Base-by-base conservation (phyloP, 2,329 filamentous ascomycete species). In the Zelopaecilomyces penicillatus region DNA sequence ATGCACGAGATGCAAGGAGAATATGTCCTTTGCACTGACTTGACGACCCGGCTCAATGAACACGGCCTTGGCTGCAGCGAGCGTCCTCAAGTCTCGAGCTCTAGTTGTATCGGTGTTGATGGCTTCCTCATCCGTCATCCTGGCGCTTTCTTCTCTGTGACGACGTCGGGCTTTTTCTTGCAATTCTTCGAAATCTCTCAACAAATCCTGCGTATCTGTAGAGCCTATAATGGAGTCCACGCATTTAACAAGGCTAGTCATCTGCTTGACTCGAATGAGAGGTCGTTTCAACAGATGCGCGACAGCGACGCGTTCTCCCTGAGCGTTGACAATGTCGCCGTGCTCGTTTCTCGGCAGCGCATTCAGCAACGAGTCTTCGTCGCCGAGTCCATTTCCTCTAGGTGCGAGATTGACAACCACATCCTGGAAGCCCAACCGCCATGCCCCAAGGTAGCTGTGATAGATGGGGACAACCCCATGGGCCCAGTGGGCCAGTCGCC, bases 351-450 rank as follows among this genome's bases (percentile, higher is more conserved):
- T 72, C 50, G 76, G 79, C 67, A 77, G 68, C 2, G 74, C 77
- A 49, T 77, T 71, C 42, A 82, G 59, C 2, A 81, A 65, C 2
- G 77, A 80, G 50, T 81, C 74, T 34, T 80, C 73, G 39, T 83
- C 79, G 31, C 83, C 79, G 2, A 63, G 57, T 1, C 55, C 56
- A 11, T 66, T 68, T 2, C 67, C 65, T 4, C 80, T 78, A 6
- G 88, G 86, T 1, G 88, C 89, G 31, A 97, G 78, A 59, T 95
- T 97, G 55, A 98, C 87, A 41, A 97, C 82, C 19, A 98, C 80
- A 60, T 95, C 90, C 57, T 95, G 86, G 63, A 97, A 98, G 1
- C 93, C 93, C 39, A 97, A 75, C 30, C 89, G 78, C 93, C 93
- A 98, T 6, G 85, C 82, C 57, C 81, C 80, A 30, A 97, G 74